phyloP scores from a whole-genome alignment of 2,329 filamentous ascomycete species.

The Paecilomyces fulvus region DNA sequence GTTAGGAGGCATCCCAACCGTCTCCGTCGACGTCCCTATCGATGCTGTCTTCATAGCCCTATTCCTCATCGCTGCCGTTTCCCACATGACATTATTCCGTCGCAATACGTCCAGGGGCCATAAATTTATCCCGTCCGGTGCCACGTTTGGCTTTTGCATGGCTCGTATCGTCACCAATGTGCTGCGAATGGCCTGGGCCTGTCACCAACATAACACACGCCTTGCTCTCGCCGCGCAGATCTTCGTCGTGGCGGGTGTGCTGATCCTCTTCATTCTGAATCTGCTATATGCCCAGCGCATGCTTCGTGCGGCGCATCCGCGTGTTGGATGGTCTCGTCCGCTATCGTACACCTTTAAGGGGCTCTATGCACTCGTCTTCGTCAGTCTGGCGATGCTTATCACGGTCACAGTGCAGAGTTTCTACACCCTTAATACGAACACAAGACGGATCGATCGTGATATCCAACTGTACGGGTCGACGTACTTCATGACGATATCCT shows the following conservation, averaged over 20 bases:
- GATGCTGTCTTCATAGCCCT: slow-evolving; percentile 52
- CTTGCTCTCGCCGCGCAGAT: slow-evolving; percentile 54
- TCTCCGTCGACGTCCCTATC: slow-evolving; percentile 55
- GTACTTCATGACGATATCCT: slow-evolving; percentile 57
- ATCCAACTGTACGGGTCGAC: slow-evolving; percentile 57
- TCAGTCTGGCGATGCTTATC: slow-evolving; percentile 59
- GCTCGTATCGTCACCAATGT: slow-evolving; percentile 39
- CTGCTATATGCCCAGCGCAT: slow-evolving; percentile 69
- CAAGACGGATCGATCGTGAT: slow-evolving; percentile 46
- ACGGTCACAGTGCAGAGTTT: slow-evolving; percentile 54
- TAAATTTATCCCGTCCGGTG: slow-evolving; percentile 42
- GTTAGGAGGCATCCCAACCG: slow-evolving; percentile 44
- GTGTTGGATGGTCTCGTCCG: slow-evolving; percentile 57
- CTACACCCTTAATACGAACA: slow-evolving; percentile 53
- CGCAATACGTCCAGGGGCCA: slow-evolving; percentile 34
- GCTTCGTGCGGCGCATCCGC: slow-evolving; percentile 62
- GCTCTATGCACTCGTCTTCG: slow-evolving; percentile 50
- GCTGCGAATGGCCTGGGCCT: slow-evolving; percentile 51
- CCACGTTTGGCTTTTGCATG: slow-evolving; percentile 43
- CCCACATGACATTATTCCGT: slow-evolving; percentile 40
- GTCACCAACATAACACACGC: slow-evolving; percentile 31
- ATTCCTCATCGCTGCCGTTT: slow-evolving; percentile 34
- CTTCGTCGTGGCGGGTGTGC: slow-evolving; percentile 63
- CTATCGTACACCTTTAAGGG: slow-evolving; percentile 47
- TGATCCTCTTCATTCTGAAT: slow-evolving; percentile 71